Percentiles rank a stretch among this genome's conserved stretches.
Conservation (phyloP, 108 stramenopile genomes). For the Skeletonema potamos region DNA sequence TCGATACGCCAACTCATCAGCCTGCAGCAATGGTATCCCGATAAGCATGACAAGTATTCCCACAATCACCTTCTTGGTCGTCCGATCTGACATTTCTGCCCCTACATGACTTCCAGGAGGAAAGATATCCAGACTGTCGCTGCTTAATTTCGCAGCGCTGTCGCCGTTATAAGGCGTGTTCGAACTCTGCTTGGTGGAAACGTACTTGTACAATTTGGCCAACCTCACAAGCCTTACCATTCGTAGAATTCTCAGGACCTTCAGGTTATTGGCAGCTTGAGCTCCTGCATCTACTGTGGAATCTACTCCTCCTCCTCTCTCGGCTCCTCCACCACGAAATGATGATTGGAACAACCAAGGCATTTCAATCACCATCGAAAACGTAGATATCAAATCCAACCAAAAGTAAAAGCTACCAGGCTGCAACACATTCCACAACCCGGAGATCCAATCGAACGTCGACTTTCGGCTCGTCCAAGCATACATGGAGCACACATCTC, state of each 20-base stretch:
- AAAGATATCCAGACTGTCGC: constrained; percentile 4
- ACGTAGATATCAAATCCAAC: constrained; percentile 68
- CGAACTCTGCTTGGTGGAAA: constrained; percentile 21
- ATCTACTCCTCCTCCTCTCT: constrained; percentile 10
- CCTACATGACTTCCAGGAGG: constrained; percentile 53
- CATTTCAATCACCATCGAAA: constrained; percentile 61
- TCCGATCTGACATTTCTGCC: constrained; percentile 58
- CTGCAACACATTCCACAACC: constrained; percentile 34
- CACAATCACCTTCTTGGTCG: constrained; percentile 60
- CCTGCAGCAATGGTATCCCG: constrained; percentile 48
- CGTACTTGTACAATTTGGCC: constrained; percentile 70
- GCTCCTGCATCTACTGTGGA: constrained; percentile 34
- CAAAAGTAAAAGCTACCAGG: constrained; percentile 75
- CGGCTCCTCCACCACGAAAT: not conserved
- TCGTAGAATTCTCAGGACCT: constrained; percentile 43
- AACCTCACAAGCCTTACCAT: constrained; percentile 71
- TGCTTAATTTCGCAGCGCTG: not conserved
- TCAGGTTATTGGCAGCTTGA: constrained; percentile 40
- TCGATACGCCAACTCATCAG: constrained; percentile 33
- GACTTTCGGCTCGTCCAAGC: constrained; percentile 10
- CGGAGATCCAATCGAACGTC: constrained; percentile 12
- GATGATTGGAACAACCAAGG: constrained; percentile 5
- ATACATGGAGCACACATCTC: constrained; percentile 16
- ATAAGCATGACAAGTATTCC: constrained; percentile 55
- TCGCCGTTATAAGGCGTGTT: not conserved